These are phyloP conservation scores for Ophiostoma australiae DNA, from an alignment of 2,329 filamentous ascomycete genomes.

Conservation along the genomic window DNA sequence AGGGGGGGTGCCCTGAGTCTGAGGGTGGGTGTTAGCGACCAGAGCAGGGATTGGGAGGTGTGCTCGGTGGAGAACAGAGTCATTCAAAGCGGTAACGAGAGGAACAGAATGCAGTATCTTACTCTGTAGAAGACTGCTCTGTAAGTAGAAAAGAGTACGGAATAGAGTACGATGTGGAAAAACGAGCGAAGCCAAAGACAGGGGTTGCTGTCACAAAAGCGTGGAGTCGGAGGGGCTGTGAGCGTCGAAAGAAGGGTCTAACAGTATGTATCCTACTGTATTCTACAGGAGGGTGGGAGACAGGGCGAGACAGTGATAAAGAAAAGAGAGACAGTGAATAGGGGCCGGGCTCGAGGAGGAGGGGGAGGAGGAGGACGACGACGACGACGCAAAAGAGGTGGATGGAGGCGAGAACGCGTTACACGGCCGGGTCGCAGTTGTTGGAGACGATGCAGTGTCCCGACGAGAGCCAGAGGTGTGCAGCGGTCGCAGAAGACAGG, in stretches of 20 bases:
- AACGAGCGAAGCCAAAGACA: neutral
- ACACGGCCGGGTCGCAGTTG: conserved; percentile 23
- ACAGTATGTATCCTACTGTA: no score
- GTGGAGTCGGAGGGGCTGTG: neutral
- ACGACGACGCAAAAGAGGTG: neutral
- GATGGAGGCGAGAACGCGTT: conserved; percentile 22
- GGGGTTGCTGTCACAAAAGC: neutral
- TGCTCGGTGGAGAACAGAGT: neutral
- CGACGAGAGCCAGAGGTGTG: neutral
- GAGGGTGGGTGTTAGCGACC: conserved; percentile 7
- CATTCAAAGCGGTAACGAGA: neutral
- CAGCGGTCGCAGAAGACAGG: neutral
- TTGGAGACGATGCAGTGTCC: conserved; percentile 19
- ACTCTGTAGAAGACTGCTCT: neutral
- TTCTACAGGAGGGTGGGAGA: no score
- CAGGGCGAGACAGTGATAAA: neutral
- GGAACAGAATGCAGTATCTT: neutral
- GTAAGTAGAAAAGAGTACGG: neutral
- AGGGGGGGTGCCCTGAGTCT: neutral
- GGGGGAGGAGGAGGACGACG: neutral
- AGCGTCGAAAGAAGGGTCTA: neutral
- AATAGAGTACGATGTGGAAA: neutral
- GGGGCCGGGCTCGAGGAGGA: neutral
- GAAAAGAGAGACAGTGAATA: neutral
- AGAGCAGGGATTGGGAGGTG: conserved; percentile 7